These are phyloP conservation scores for Takashimella koratensis DNA, from an alignment of 1,284 basidiomycete species.

Conservation along the genomic window DNA sequence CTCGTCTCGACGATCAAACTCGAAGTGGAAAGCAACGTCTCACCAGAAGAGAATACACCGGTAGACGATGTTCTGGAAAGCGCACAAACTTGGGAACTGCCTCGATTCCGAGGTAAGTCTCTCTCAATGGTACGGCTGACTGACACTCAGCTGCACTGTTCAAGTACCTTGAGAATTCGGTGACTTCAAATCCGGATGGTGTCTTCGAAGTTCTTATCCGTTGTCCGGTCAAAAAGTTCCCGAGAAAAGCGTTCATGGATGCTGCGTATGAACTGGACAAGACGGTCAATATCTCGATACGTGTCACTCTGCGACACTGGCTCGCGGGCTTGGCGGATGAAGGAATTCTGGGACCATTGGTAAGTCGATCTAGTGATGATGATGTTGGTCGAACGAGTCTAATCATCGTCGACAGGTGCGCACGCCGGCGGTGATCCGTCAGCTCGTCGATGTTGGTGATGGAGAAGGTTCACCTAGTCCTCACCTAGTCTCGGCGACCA, in stretches of 20 bases:
- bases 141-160: constrained; percentile 2
- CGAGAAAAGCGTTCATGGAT: not conserved
- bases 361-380: too few relatives aligned
- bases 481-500: too few relatives aligned
- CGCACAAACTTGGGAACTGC: constrained; percentile 18
- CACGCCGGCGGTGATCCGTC: too few relatives aligned
- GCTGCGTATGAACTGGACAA: not conserved
- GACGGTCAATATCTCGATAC: not conserved
- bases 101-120: constrained; percentile 12
- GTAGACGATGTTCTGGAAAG: not conserved
- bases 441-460: too few relatives aligned
- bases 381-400: too few relatives aligned
- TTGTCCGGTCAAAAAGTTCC: too few relatives aligned
- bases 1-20: too few relatives aligned
- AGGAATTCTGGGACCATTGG: constrained; percentile 1
- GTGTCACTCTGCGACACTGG: constrained; percentile 4
- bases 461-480: too few relatives aligned
- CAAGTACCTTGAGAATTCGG: not conserved
- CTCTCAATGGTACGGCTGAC: not conserved
- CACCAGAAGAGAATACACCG: not conserved
- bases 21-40: too few relatives aligned
- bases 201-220: too few relatives aligned
- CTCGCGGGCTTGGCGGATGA: constrained; percentile 1
- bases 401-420: too few relatives aligned
- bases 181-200: not conserved